Evolutionary conservation across 768 basidiomycete genomes (phyloP).

Genomic region (Boletus tylopilopsis): DNA sequence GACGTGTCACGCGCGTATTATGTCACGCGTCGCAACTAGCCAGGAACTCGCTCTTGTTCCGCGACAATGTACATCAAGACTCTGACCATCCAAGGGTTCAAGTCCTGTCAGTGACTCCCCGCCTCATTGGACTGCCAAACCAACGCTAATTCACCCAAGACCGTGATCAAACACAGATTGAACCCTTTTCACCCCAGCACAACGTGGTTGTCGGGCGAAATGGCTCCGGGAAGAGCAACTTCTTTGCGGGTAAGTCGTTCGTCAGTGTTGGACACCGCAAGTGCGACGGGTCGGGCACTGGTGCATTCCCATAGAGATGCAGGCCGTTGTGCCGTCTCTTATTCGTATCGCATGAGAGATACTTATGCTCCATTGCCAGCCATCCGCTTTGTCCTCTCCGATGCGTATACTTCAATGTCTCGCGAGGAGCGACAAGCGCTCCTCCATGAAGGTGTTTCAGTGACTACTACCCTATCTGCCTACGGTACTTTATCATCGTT

Average conservation of each 20-base stretch:
- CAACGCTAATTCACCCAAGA: constrained; percentile 39
- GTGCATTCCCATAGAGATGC: neutral
- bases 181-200: constrained; percentile 90
- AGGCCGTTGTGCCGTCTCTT: too few relatives aligned
- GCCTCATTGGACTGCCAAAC: neutral
- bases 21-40: constrained; percentile 7
- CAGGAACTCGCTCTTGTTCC: neutral
- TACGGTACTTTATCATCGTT: constrained; percentile 53
- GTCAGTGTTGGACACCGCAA: neutral
- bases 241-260: constrained; percentile 76
- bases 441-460: constrained; percentile 91
- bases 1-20: constrained; percentile 17
- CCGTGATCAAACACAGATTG: constrained; percentile 86
- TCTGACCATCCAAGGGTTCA: constrained; percentile 91
- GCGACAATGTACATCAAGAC: constrained; percentile 78
- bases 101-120: constrained; percentile 67
- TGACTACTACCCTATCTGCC: constrained; percentile 85
- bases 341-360: neutral
- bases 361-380: constrained; percentile 42
- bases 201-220: constrained; percentile 98
- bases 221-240: constrained; percentile 98
- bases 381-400: constrained; percentile 95
- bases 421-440: constrained; percentile 89
- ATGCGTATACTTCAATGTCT: constrained; percentile 95
- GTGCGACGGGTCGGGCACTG: neutral